Conservation (phyloP, 257 asterid species). For the Phtheirospermum japonicum region DNA sequence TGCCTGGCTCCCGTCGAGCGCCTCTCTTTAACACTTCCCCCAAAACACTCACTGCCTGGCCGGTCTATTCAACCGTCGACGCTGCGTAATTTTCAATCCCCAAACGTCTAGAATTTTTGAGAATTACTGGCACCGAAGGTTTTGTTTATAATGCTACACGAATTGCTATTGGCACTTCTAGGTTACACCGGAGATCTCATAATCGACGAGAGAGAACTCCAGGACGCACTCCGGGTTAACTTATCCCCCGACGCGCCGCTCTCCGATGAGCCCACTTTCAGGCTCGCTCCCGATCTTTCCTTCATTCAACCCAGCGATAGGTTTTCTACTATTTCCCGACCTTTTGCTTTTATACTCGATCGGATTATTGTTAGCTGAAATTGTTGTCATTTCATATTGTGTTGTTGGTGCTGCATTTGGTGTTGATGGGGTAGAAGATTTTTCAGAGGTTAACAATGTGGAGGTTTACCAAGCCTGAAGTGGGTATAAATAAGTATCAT, state of each 20-base stretch:
- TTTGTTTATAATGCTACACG: slow-evolving; percentile 69
- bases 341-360: neutral
- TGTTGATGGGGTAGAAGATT: slow-evolving; percentile 1
- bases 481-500: neutral
- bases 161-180: slow-evolving; percentile 69
- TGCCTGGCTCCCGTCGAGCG: slow-evolving; percentile 33
- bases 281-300: slow-evolving; percentile 82
- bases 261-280: slow-evolving; percentile 66
- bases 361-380: neutral
- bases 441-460: neutral
- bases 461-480: neutral
- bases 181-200: slow-evolving; percentile 99
- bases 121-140: slow-evolving; percentile 16
- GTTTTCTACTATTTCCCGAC: neutral
- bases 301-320: slow-evolving; percentile 79
- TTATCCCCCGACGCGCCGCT: slow-evolving; percentile 66
- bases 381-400: neutral
- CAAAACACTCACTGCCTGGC: slow-evolving; percentile 2
- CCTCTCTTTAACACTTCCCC: neutral
- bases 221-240: slow-evolving; percentile 41
- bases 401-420: slow-evolving; percentile 17
- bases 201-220: slow-evolving; percentile 69
- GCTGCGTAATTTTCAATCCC: slow-evolving; percentile 13
- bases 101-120: too few relatives aligned
- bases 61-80: slow-evolving; percentile 6